phyloP scores from a whole-genome alignment of 78 protist genomes.

The slime mould (Dictyostelium discoideum) region dicty_2.7 NC_007089.4:3174001-3174500 shows the following conservation, averaged over 20 bases:
- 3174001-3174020: constrained; percentile 37
- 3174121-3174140: constrained; percentile 49
- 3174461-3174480: constrained; percentile 72
- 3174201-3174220: constrained; percentile 47
- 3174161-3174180: background rate
- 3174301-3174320: no score
- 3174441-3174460: constrained; percentile 34
- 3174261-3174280: background rate
- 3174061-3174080: background rate
- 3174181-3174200: constrained; percentile 65
- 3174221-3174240: constrained; percentile 75
- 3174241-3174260: constrained; percentile 14
- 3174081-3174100: constrained; percentile 32
- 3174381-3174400: constrained; percentile 70
- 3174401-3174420: constrained; percentile 73
- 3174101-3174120: background rate
- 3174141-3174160: background rate
- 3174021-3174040: constrained; percentile 14
- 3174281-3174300: no score
- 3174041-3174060: constrained; percentile 15
- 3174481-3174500: constrained; percentile 48
- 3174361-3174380: constrained; percentile 19
- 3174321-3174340: background rate
- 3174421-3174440: constrained; percentile 29
- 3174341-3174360: background rate